Evolutionary conservation across 139 green algal species (phyloP), one percentile per base, ranked within the genome.

Genomic region (Gonium pectorale): DNA sequence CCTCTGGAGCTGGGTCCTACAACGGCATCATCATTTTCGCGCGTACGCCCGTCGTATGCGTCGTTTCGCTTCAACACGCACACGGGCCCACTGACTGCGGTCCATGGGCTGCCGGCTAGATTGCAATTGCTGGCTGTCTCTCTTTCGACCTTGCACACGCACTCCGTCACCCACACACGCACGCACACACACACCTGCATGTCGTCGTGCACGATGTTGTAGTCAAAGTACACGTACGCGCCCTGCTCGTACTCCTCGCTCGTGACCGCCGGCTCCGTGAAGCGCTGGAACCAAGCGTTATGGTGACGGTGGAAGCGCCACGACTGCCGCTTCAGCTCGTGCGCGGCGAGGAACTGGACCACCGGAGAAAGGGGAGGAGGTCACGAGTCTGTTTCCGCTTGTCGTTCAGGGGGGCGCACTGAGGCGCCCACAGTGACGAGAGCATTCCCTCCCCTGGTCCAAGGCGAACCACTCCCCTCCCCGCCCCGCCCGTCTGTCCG

Each of bases 271-370:
- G 97, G 96, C 88, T 99, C 96, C 69, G 96, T 96, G 87, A 98
- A 95, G 60, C 96, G 92, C 92, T 96, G 94, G 88, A 93, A 92
- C 88, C 86, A 99, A 15, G 96, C 94, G 70, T 94, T 93, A 87
- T 98, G 95, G 87, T 97, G 92, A 86, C 97, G 98, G 93, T 99
- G 96, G 88, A 97, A 99, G 22, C 97, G 91, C 97, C 97, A 99
- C 3, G 90, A 94, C 90, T 99, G 95, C 31, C 93, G 87, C 91
- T 99, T 98, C 27, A 99, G 93, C 91, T 97, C 95, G 27, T 93
- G 92, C 4, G 97, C 97, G 8, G 97, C 97, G 40, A 99, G 90
- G 88, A 97, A 98, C 92, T 99, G 96, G 29, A 4, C 5, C 3
- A n/a, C n/a, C 7, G 35, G 64, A 9, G 35, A 35, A 21, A 71